These are phyloP conservation scores for Bombardia bombarda DNA, from an alignment of 495 filamentous ascomycete genomes.

Conservation along the genomic window DNA sequence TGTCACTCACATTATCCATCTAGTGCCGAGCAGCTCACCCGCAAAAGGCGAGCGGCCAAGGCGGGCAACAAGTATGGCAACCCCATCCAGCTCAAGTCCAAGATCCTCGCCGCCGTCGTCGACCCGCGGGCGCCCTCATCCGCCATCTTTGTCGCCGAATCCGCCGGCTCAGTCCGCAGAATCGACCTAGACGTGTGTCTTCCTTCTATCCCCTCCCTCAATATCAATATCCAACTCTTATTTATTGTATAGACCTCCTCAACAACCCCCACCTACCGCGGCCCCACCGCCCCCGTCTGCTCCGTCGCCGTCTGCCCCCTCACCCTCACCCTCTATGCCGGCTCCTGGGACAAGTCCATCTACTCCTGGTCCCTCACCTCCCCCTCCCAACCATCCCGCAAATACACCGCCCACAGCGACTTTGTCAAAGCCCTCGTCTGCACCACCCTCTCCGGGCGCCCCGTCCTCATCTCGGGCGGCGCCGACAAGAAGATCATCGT, in stretches of 20 bases:
- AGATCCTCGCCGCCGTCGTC: slow-evolving; percentile 67
- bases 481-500: slow-evolving; percentile 81
- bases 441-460: slow-evolving; percentile 44
- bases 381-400: slow-evolving; percentile 37
- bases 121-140: slow-evolving; percentile 54
- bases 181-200: slow-evolving; percentile 68
- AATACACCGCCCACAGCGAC: slow-evolving; percentile 74
- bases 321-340: slow-evolving; percentile 62
- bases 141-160: slow-evolving; percentile 73
- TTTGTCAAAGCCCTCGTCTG: slow-evolving; percentile 77
- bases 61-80: slow-evolving; percentile 73
- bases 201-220: not conserved
- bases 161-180: slow-evolving; percentile 64
- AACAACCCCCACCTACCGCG: too few species aligned
- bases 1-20: too few species aligned
- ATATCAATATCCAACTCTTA: too few species aligned
- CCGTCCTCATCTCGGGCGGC: slow-evolving; percentile 74
- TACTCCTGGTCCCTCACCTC: slow-evolving; percentile 70
- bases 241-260: too few species aligned
- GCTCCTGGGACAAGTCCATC: slow-evolving; percentile 87
- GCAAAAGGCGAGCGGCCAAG: slow-evolving; percentile 67
- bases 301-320: slow-evolving; percentile 56
- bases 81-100: slow-evolving; percentile 73
- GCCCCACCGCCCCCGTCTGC: slow-evolving; percentile 71
- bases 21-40: slow-evolving; percentile 65